Evolutionary conservation across 2,329 filamentous ascomycete species (phyloP), one percentile per base, ranked within the genome.

Genomic region (Whalleya microplaca): DNA sequence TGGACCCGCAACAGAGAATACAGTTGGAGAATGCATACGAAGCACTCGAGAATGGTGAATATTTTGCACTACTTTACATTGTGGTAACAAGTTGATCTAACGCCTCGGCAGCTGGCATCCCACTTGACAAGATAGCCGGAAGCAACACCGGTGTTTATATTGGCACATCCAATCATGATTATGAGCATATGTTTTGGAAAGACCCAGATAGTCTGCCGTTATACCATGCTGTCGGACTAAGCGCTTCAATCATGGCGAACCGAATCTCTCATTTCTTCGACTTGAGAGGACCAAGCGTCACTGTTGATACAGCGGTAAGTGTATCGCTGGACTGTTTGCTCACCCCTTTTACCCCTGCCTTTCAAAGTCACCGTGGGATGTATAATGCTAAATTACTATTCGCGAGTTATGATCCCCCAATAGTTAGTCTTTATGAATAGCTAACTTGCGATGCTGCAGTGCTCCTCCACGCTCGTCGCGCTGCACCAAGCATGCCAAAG

Each of bases 1-100:
- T 27, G 18, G 86, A 89, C 68, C 86, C 86, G 0, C 85, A 86
- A 75, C 85, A 87, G 65, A 79, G 86, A 62, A 72, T 89, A n/a
- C 81, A 84, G 1, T 75, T 90, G 2, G 81, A 85, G 37, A 85
- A 83, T 8, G 83, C 84, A 0, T 89, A 88, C 63, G 86, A 89
- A 64, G 85, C 86, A 1, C 75, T 89, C 43, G 42, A 51, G 19
- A 51, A 51, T 86, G 89, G 68, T 84, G 84, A 78, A 84, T 44
- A 23, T 49, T 40, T 29, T 18, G 10, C 6, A 5, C n/a, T 20
- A 49, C 9, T 41, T 37, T 41, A 20, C 29, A n/a, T 21, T 27
- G 23, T 27, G 9, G 23, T 27, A 27, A 4, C 23, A 4, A 9
- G 23, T 4, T 9, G 9, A 27, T 4, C 23, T 27, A 27, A 27